Conservation (phyloP, 441 rosid species). For the Populus trichocarpa region DNA sequence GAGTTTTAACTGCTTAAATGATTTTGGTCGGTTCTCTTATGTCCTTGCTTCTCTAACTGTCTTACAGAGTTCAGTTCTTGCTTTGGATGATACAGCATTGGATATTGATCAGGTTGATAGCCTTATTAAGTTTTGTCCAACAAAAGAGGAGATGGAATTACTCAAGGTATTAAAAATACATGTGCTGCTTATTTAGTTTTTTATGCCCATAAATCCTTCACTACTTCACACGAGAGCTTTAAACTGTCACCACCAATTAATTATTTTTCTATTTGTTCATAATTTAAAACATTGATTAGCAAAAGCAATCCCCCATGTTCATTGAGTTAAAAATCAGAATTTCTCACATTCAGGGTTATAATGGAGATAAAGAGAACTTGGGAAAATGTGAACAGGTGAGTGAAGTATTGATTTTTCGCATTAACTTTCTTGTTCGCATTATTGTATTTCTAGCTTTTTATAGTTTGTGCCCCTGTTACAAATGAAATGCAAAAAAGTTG, state of each 20-base stretch:
- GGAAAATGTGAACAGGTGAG: conserved; percentile 93
- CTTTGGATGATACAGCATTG: conserved; percentile 80
- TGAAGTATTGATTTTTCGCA: conserved; percentile 15
- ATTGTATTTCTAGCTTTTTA: not conserved
- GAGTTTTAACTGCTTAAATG: not conserved
- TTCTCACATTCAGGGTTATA: conserved; percentile 50
- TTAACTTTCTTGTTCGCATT: not conserved
- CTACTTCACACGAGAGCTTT: not conserved
- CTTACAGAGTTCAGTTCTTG: conserved; percentile 72
- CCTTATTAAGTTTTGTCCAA: conserved; percentile 90
- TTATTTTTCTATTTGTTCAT: not conserved
- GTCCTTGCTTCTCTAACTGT: conserved; percentile 22
- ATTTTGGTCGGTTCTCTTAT: conserved; percentile 20
- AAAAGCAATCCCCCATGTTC: not conserved
- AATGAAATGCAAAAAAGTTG: not conserved
- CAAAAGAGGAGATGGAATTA: conserved; percentile 88
- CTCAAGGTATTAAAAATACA: conserved; percentile 51
- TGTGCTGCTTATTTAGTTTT: not conserved
- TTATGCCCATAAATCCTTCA: not conserved
- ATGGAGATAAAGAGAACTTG: conserved; percentile 68
- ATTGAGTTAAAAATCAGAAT: conserved; percentile 6
- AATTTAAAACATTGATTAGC: not conserved
- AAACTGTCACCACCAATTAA: not conserved
- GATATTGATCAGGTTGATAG: conserved; percentile 93
- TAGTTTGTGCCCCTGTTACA: not conserved